Percentiles rank a stretch among this genome's conserved stretches.
These are phyloP conservation scores for Aphanomyces invadans DNA, from an alignment of 352 stramenopile genomes.

Conservation along the genomic window DNA sequence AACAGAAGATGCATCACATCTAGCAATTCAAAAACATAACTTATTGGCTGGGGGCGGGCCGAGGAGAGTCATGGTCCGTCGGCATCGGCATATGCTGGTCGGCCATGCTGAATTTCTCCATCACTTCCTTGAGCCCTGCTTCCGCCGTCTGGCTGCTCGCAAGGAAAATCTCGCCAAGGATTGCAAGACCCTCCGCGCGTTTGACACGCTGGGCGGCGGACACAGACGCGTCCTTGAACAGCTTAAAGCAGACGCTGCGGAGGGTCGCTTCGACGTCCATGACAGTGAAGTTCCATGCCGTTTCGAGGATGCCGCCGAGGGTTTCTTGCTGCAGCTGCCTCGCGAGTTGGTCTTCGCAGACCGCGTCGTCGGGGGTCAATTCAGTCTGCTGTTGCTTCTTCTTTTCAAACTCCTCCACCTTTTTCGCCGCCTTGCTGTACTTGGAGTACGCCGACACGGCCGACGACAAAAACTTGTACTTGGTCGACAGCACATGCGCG, in stretches of 20 bases:
- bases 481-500: constrained; percentile 27
- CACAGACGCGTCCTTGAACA: constrained; percentile 50
- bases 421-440: constrained; percentile 23
- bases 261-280: constrained; percentile 50
- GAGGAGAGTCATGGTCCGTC: neutral
- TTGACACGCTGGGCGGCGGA: constrained; percentile 37
- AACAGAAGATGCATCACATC: neutral
- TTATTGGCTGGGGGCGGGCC: neutral
- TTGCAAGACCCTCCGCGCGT: constrained; percentile 38
- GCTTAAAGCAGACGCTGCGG: constrained; percentile 46
- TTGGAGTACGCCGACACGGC: constrained; percentile 20
- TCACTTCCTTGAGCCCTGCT: constrained; percentile 24
- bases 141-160: constrained; percentile 24
- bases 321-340: constrained; percentile 39
- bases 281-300: constrained; percentile 55
- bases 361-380: neutral
- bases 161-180: constrained; percentile 47
- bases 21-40: neutral
- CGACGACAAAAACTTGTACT: constrained; percentile 24
- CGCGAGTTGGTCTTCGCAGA: constrained; percentile 30
- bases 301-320: constrained; percentile 33
- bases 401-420: constrained; percentile 27
- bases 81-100: neutral
- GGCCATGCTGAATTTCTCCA: constrained; percentile 23
- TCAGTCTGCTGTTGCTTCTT: neutral